These are phyloP conservation scores for Amanita rimosa DNA, from an alignment of 768 basidiomycete genomes.

Conservation along the genomic window DNA sequence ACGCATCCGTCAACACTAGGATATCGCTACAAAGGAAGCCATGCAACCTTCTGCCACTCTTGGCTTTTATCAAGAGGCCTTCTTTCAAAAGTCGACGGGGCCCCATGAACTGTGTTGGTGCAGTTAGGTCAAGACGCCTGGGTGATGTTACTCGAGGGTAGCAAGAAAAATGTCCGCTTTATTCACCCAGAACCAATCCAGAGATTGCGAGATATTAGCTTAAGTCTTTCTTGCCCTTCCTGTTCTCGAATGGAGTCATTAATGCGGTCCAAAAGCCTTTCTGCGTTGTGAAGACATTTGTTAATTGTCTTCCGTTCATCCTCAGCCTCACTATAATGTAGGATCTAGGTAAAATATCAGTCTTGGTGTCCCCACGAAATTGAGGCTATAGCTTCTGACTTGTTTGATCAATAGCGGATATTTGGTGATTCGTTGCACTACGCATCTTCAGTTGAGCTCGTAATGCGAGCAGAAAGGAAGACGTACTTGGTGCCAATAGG, in stretches of 20 bases:
- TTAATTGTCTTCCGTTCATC: conserved; percentile 49
- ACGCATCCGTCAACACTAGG: conserved; percentile 71
- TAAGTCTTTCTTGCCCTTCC: conserved; percentile 71
- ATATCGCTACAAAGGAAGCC: conserved; percentile 86
- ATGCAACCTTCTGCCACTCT: conserved; percentile 70
- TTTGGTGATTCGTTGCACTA: conserved; percentile 92
- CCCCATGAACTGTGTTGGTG: conserved; percentile 79
- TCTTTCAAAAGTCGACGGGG: conserved; percentile 71
- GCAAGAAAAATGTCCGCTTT: not conserved
- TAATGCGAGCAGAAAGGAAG: not conserved
- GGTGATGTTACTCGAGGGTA: not conserved
- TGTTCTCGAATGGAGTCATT: conserved; percentile 85
- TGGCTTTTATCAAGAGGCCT: conserved; percentile 68
- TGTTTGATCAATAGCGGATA: conserved; percentile 88
- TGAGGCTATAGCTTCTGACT: conserved; percentile 19
- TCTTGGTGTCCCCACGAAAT: not conserved
- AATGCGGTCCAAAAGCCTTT: conserved; percentile 65
- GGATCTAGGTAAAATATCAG: conserved; percentile 34
- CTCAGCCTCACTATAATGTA: conserved; percentile 65
- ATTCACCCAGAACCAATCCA: conserved; percentile 82
- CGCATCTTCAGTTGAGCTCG: not conserved
- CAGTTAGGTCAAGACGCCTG: conserved; percentile 81
- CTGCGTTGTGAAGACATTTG: conserved; percentile 48
- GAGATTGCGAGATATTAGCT: conserved; percentile 62
- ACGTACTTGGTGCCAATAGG: conserved; percentile 80